These are phyloP conservation scores for Hibiscus trionum DNA, from an alignment of 345 rosid genomes.

Conservation along the genomic window DNA sequence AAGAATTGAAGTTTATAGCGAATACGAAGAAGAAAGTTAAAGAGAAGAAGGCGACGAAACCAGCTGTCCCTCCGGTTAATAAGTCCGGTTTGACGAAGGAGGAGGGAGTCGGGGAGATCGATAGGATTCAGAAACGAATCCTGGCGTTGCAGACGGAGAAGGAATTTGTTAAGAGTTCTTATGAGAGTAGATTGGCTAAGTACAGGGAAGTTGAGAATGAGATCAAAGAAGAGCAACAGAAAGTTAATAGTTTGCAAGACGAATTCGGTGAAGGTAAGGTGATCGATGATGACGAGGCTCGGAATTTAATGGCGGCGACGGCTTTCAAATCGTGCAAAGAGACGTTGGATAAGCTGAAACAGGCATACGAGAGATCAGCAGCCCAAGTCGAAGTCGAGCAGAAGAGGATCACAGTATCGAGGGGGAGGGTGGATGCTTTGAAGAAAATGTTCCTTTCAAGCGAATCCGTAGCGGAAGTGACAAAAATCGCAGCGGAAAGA, in stretches of 20 bases:
- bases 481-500: conserved; percentile 11
- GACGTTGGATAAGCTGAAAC: conserved; percentile 48
- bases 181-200: conserved; percentile 54
- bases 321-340: conserved; percentile 85
- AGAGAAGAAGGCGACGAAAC: conserved; percentile 29
- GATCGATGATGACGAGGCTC: conserved; percentile 82
- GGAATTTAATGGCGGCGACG: conserved; percentile 63
- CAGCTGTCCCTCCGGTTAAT: neutral
- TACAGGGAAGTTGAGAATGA: conserved; percentile 71
- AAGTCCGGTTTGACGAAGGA: conserved; percentile 66
- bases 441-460: conserved; percentile 26
- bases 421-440: conserved; percentile 48
- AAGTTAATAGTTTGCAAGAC: conserved; percentile 56
- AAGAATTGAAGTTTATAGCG: neutral
- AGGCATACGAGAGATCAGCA: conserved; percentile 52
- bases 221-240: conserved; percentile 61
- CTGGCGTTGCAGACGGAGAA: conserved; percentile 77
- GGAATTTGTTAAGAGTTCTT: conserved; percentile 83
- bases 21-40: conserved; percentile 45
- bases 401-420: conserved; percentile 37
- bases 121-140: conserved; percentile 70
- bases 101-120: conserved; percentile 63
- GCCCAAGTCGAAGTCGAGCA: conserved; percentile 49
- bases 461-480: neutral
- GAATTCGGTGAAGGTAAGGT: conserved; percentile 68